These are phyloP conservation scores for Dimocarpus longan DNA, from an alignment of 345 rosid genomes.

Conservation along the genomic window DNA sequence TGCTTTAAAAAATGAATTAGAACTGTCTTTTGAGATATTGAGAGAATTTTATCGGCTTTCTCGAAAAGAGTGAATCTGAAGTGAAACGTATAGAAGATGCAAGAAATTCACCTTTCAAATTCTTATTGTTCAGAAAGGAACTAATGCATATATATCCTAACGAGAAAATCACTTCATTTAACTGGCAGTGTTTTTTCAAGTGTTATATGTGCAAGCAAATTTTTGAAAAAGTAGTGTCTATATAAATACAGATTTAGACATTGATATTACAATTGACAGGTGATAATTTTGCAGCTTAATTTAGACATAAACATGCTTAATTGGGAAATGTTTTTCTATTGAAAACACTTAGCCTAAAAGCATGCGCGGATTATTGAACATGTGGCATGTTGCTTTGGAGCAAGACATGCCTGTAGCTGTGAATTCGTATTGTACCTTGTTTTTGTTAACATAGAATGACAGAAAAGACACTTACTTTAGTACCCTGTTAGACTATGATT, in stretches of 20 bases:
- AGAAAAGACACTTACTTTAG: background rate
- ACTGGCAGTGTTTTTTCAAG: too few relatives aligned
- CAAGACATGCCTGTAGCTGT: conserved; percentile 14
- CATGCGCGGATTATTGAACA: background rate
- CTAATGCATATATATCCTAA: too few relatives aligned
- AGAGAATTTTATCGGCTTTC: too few relatives aligned
- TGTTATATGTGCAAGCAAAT: background rate
- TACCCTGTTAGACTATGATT: background rate
- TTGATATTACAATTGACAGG: background rate
- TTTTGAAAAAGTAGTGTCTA: conserved; percentile 16
- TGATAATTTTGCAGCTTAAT: conserved; percentile 13
- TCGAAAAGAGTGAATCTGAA: too few relatives aligned
- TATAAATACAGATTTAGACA: conserved; percentile 17
- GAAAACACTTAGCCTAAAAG: background rate
- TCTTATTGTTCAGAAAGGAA: too few relatives aligned
- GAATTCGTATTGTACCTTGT: background rate
- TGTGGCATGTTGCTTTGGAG: conserved; percentile 12
- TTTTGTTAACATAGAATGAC: background rate
- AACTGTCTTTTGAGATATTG: too few relatives aligned
- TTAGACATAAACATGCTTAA: conserved; percentile 19
- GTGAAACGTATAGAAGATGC: too few relatives aligned
- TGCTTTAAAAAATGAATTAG: too few relatives aligned
- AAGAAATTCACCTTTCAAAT: too few relatives aligned
- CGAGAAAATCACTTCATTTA: too few relatives aligned
- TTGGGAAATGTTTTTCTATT: conserved; percentile 14